Base-by-base conservation (phyloP, 2,329 filamentous ascomycete genomes). In the Exserohilum turcica region DNA sequence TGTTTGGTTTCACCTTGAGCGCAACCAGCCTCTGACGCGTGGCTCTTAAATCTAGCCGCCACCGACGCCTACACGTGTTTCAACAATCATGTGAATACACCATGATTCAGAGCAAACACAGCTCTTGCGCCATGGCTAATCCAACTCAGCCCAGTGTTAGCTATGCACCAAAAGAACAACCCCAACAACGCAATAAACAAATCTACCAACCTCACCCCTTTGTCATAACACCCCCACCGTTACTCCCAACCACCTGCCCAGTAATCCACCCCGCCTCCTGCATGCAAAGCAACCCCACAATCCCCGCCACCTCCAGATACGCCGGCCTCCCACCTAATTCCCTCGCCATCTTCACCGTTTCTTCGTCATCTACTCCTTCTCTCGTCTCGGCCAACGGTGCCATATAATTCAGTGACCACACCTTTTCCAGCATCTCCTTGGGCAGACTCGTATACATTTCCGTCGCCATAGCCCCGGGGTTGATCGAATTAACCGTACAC, bases 171-270 rank as follows among this genome's bases (percentile, higher is more conserved):
- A 24, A 4, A 5, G 7, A 24, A 24, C 21, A 24, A 24, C 4
- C 4, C 7, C 21, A 5, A 5, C 21, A 24, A 24, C 7, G 4
- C 4, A 24, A 24, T 7, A 24, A 24, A 24, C 21, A 24, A 24
- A 7, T 7, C 21, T 24, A 24, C 31, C n/a, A 33, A 33, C 6
- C 6, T 18, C 35, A 45, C 13, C 43, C 47, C 35, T 56, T 60
- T 6, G 52, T 78, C 75, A 86, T 83, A 55, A 79, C 81, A 81
- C 90, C 85, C 2, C 89, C 89, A 0, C 89, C 89, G 68, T 92
- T 92, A 5, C 88, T 87, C 74, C 86, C 88, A 4, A 92, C 83
- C 19, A 91, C 86, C 70, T 87, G 86, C 1, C 89, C 89, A 0
- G 89, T 92, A 69, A 84, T 85, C 88, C 88, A 92, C 10, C 78